Evolutionary conservation across 1,139 yeast species (phyloP), one percentile per base, ranked within the genome.

Genomic region (Spencermartinsiella ligniputridi): DNA sequence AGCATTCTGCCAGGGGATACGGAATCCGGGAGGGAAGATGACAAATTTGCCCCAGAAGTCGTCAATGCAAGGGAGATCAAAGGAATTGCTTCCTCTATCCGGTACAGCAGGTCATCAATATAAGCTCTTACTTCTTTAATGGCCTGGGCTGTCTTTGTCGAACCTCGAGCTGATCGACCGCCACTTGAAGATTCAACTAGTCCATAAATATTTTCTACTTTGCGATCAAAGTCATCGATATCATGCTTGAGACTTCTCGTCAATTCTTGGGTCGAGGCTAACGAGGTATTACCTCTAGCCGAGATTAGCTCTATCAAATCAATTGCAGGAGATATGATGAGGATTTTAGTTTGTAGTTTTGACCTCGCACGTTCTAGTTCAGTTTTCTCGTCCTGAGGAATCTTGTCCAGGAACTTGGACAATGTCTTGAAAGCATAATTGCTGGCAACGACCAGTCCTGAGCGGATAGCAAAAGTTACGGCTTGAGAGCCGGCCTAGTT

Each of bases 391-490:
- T 71, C 68, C 35, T 71, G 77, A 0, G 94, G 92, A 20, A 83
- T 73, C 48, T 74, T 72, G 32, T 76, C 81, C 41, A 83, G 67
- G 50, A 83, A 74, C 42, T 72, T 75, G 15, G 79, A 64, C 15
- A 84, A 76, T 0, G 86, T 79, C 51, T 78, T 80, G 42, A 85
- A 74, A 16, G 92, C 92, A 64, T 79, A 85, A 0, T 85, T 81
- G 0, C 90, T 79, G 0, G 94, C 95, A 27, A 84, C 57, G 0
- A 89, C 79, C 20, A 85, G 78, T 0, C 94, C 89, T 1, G 92
- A 83, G 47, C 85, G 69, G 35, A 85, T 80, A 9, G 94, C 95
- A 66, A 85, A 83, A 2, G 89, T 77, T 8, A 85, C 87, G 1
- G 88, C 88, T 53, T 85, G 92, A 46, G 78, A 79, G 25, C 90